Conservation (phyloP, 2,329 filamentous ascomycete genomes). For the Didymella exigua region DNA sequence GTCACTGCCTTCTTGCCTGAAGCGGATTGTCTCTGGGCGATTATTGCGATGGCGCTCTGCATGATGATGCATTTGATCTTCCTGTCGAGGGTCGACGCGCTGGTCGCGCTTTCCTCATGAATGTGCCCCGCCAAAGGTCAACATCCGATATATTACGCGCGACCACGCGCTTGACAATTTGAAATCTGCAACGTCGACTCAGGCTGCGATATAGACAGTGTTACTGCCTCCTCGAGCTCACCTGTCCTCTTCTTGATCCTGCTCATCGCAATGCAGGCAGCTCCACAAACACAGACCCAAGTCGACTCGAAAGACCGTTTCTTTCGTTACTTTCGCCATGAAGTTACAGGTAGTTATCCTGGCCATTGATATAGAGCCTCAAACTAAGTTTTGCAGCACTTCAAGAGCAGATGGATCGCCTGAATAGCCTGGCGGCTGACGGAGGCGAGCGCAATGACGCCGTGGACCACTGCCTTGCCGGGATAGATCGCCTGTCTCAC, state of each 20-base stretch:
- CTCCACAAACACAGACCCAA: slow-evolving; percentile 24
- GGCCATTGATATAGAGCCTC: background rate
- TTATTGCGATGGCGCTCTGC: slow-evolving; percentile 11
- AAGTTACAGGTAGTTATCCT: slow-evolving; percentile 65
- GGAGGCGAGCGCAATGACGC: slow-evolving; percentile 80
- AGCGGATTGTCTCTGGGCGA: background rate
- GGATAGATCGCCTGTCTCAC: slow-evolving; percentile 79
- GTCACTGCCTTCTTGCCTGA: slow-evolving; percentile 10
- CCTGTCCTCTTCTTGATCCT: background rate
- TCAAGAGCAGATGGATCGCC: slow-evolving; percentile 73
- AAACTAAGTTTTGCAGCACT: slow-evolving; percentile 62
- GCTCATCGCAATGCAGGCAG: slow-evolving; percentile 13
- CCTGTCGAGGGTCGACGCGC: slow-evolving; percentile 8
- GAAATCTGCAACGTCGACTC: background rate
- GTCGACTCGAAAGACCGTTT: slow-evolving; percentile 72
- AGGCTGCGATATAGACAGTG: background rate
- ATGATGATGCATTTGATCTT: slow-evolving; percentile 21
- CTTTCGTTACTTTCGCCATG: slow-evolving; percentile 80
- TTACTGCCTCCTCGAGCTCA: background rate
- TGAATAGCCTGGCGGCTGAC: slow-evolving; percentile 66
- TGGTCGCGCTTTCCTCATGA: slow-evolving; percentile 8
- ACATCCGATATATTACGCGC: slow-evolving; percentile 7
- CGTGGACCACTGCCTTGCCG: slow-evolving; percentile 77
- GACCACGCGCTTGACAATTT: slow-evolving; percentile 1
- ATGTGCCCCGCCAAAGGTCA: slow-evolving; percentile 18